phyloP scores from a whole-genome alignment of 2,329 filamentous ascomycete genomes.

The Neonectria magnoliae region DNA sequence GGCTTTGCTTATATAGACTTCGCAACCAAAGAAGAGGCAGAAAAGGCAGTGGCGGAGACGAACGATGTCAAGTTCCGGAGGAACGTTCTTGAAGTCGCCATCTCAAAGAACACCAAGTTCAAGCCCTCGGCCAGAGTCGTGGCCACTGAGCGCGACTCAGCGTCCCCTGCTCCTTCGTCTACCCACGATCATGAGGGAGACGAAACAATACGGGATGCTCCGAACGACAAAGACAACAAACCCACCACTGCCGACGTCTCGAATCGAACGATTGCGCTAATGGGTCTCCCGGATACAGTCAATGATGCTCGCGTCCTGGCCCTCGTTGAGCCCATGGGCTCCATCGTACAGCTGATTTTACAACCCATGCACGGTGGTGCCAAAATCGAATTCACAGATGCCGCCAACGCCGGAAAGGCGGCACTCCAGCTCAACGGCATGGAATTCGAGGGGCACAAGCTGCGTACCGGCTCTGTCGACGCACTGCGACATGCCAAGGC shows the following conservation, averaged over 20 bases:
- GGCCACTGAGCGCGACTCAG: conserved; percentile 45
- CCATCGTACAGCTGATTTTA: conserved; percentile 79
- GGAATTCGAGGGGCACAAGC: conserved; percentile 63
- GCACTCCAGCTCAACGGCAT: conserved; percentile 66
- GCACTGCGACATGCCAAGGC: conserved; percentile 65
- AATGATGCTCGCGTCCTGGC: conserved; percentile 85
- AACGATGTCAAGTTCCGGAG: conserved; percentile 76
- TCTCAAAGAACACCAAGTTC: conserved; percentile 65
- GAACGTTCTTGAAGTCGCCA: conserved; percentile 73
- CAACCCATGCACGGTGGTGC: conserved; percentile 86
- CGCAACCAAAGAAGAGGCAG: conserved; percentile 73
- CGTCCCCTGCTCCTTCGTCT: conserved; percentile 49
- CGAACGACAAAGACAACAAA: conserved; percentile 29
- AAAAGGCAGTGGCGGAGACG: conserved; percentile 72
- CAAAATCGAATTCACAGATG: conserved; percentile 81
- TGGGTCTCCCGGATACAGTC: conserved; percentile 91
- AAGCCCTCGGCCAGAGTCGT: conserved; percentile 63
- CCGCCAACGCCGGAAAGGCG: conserved; percentile 77
- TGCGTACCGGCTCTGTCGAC: conserved; percentile 64
- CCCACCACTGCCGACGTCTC: conserved; percentile 61
- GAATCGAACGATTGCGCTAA: conserved; percentile 80
- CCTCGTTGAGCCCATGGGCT: conserved; percentile 75
- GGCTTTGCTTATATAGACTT: conserved; percentile 87
- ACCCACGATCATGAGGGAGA: conserved; percentile 51
- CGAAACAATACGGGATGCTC: conserved; percentile 49